Percentiles rank a stretch among this genome's conserved stretches.
Evolutionary conservation across 768 basidiomycete genomes (phyloP).

Genomic region (Tricholomella constricta): DNA sequence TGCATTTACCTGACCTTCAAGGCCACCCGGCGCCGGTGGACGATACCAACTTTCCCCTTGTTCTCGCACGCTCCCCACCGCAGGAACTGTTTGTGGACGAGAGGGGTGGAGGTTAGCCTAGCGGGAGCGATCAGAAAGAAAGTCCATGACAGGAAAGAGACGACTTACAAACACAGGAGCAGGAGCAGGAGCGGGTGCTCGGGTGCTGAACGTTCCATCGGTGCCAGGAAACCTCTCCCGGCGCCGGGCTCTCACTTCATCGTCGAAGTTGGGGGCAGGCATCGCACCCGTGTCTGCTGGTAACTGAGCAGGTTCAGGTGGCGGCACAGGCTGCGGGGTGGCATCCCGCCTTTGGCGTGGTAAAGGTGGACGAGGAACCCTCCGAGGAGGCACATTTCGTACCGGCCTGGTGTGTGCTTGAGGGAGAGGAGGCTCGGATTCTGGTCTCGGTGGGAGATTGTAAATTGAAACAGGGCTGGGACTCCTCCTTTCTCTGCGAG

Average conservation of each 20-base stretch:
- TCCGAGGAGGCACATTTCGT: slow-evolving; percentile 1
- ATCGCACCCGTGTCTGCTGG: no score
- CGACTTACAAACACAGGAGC: slow-evolving; percentile 25
- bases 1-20: neutral
- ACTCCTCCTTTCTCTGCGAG: slow-evolving; percentile 37
- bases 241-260: slow-evolving; percentile 3
- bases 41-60: slow-evolving; percentile 34
- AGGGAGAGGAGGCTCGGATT: slow-evolving; percentile 27
- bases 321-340: neutral
- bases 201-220: slow-evolving; percentile 1
- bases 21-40: slow-evolving; percentile 7
- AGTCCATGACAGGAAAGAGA: neutral
- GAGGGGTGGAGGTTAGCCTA: slow-evolving; percentile 12
- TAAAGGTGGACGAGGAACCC: neutral
- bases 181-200: slow-evolving; percentile 17
- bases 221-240: neutral
- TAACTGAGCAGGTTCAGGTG: neutral
- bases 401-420: neutral
- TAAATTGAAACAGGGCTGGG: slow-evolving; percentile 36
- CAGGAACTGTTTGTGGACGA: slow-evolving; percentile 32
- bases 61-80: slow-evolving; percentile 7
- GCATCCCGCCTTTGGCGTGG: neutral
- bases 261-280: slow-evolving; percentile 3
- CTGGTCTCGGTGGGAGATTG: slow-evolving; percentile 28
- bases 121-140: slow-evolving; percentile 6